Evolutionary conservation across 163 green algal genomes (phyloP).

Genomic region (Scenedesmus sp.): DNA sequence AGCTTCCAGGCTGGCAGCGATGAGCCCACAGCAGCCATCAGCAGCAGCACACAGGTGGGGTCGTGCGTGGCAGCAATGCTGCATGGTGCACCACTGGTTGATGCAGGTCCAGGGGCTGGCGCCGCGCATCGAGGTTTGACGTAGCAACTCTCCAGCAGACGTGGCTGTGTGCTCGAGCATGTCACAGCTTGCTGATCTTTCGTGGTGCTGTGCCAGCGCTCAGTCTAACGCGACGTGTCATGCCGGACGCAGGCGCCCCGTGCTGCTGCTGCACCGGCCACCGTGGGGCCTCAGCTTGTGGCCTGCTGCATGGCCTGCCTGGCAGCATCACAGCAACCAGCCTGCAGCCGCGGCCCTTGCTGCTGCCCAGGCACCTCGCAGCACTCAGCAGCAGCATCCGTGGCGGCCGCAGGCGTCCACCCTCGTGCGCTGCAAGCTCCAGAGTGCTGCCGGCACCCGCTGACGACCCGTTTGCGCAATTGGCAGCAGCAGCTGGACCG

Average conservation of each 20-base stretch:
- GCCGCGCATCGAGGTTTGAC: too few relatives aligned
- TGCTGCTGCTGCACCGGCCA: constrained; percentile 16
- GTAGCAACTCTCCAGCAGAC: too few relatives aligned
- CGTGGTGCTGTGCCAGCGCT: too few relatives aligned
- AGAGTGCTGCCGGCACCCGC: background rate
- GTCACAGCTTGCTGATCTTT: too few relatives aligned
- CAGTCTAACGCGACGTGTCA: background rate
- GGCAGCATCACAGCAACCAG: constrained; percentile 67
- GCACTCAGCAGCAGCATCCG: constrained; percentile 24
- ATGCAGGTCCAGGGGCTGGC: too few relatives aligned
- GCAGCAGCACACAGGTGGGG: constrained; percentile 26
- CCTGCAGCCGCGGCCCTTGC: constrained; percentile 67
- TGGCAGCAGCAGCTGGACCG: background rate
- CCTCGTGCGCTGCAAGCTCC: background rate
- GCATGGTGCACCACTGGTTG: background rate
- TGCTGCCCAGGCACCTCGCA: constrained; percentile 33
- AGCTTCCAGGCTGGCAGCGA: constrained; percentile 33
- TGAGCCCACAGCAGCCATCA: constrained; percentile 14
- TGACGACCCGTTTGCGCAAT: background rate
- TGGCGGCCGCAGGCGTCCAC: background rate
- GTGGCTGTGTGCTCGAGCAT: too few relatives aligned
- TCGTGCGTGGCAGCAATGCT: background rate
- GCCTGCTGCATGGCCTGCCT: constrained; percentile 75
- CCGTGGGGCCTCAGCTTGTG: constrained; percentile 50
- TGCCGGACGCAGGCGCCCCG: constrained; percentile 23